phyloP scores from a whole-genome alignment of 2,329 filamentous ascomycete genomes.

The Fusarium sp. region DNA sequence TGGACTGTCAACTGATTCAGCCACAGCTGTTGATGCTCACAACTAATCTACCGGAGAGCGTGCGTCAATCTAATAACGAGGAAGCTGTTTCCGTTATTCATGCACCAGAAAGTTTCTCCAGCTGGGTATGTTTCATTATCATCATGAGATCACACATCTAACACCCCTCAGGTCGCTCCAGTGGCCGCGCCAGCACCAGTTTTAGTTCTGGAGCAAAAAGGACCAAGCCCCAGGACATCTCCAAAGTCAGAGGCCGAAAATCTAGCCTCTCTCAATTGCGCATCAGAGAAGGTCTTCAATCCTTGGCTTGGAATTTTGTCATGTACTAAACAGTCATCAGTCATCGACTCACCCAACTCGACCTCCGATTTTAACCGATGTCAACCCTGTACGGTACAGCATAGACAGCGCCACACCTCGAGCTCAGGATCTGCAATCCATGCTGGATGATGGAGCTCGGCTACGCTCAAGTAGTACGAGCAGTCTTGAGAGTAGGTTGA shows the following conservation, averaged over 20 bases:
- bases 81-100: conserved; percentile 92
- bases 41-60: conserved; percentile 67
- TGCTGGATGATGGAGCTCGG: conserved; percentile 66
- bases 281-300: conserved; percentile 40
- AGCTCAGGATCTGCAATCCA: conserved; percentile 84
- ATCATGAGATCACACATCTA: conserved; percentile 25
- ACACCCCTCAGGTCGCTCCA: conserved; percentile 54
- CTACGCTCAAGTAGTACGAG: conserved; percentile 75
- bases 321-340: conserved; percentile 21
- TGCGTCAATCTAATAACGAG: conserved; percentile 73
- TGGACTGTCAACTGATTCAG: conserved; percentile 25
- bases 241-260: conserved; percentile 53
- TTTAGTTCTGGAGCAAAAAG: conserved; percentile 47
- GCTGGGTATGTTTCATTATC: conserved; percentile 70
- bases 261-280: conserved; percentile 39
- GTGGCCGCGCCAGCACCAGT: conserved; percentile 43
- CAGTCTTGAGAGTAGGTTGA: conserved; percentile 77
- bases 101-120: conserved; percentile 83
- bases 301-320: neutral
- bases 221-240: conserved; percentile 50
- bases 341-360: conserved; percentile 60
- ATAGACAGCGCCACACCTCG: conserved; percentile 79
- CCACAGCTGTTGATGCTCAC: conserved; percentile 62
- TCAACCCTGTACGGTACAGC: conserved; percentile 74
- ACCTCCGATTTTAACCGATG: conserved; percentile 79